Evolutionary conservation across 768 basidiomycete genomes (phyloP).

Genomic region (Tephrocybe sp.): DNA sequence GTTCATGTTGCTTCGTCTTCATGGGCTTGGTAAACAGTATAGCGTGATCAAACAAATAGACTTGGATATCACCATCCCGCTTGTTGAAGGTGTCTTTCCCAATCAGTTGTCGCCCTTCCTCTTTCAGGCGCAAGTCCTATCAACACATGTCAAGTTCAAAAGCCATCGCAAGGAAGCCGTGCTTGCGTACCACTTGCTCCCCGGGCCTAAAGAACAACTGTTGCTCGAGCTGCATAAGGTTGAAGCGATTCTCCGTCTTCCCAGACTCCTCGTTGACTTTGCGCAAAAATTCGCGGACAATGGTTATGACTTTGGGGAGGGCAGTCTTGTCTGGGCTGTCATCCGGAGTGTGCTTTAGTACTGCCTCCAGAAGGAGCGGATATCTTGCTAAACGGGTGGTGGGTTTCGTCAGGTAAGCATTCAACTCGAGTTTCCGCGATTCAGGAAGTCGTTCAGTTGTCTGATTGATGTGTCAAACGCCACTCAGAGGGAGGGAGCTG

Average conservation of each 20-base stretch:
- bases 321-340: slow-evolving; percentile 82
- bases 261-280: slow-evolving; percentile 94
- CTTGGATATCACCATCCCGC: slow-evolving; percentile 86
- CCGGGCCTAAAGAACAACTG: slow-evolving; percentile 88
- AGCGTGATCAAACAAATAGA: slow-evolving; percentile 97
- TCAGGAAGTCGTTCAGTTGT: slow-evolving; percentile 89
- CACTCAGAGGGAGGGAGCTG: not conserved
- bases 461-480: slow-evolving; percentile 33
- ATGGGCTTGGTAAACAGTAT: slow-evolving; percentile 83
- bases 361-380: slow-evolving; percentile 88
- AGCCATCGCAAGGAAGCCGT: not conserved
- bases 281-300: slow-evolving; percentile 78
- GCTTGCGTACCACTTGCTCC: slow-evolving; percentile 75
- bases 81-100: slow-evolving; percentile 90
- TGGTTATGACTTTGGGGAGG: slow-evolving; percentile 72
- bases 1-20: slow-evolving; percentile 89
- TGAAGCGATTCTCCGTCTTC: slow-evolving; percentile 94
- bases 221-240: slow-evolving; percentile 88
- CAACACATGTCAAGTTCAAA: slow-evolving; percentile 2
- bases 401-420: slow-evolving; percentile 97
- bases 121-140: slow-evolving; percentile 81
- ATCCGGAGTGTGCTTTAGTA: slow-evolving; percentile 87
- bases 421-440: slow-evolving; percentile 93
- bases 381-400: slow-evolving; percentile 97
- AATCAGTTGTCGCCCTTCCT: slow-evolving; percentile 87